phyloP scores from a whole-genome alignment of 2,329 filamentous ascomycete genomes.

The Simplicillium sp. region DNA sequence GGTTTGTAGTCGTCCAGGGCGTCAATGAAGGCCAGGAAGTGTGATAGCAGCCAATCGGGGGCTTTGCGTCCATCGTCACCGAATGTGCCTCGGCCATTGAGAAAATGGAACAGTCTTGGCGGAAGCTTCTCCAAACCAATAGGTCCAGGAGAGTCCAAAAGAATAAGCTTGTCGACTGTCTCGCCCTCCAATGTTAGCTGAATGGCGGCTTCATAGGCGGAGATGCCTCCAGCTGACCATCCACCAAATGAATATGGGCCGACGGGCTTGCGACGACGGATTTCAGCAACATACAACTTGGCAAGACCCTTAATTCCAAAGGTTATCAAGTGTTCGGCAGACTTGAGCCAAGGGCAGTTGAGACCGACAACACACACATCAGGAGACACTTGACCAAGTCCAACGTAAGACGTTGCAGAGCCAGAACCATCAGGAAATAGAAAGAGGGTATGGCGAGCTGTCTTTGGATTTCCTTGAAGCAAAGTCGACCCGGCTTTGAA shows the following conservation, averaged over 20 bases:
- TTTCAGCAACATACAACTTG: slow-evolving; percentile 45
- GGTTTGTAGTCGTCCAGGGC: slow-evolving; percentile 53
- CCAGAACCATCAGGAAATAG: slow-evolving; percentile 20
- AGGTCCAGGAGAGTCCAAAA: slow-evolving; percentile 57
- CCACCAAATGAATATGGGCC: slow-evolving; percentile 61
- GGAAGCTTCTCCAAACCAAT: slow-evolving; percentile 59
- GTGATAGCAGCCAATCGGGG: slow-evolving; percentile 61
- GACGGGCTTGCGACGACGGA: slow-evolving; percentile 58
- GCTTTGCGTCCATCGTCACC: slow-evolving; percentile 32
- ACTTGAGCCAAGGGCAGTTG: slow-evolving; percentile 35
- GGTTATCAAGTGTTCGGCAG: too few relatives aligned
- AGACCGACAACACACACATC: slow-evolving; percentile 2
- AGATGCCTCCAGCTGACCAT: slow-evolving; percentile 68
- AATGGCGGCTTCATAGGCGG: slow-evolving; percentile 56
- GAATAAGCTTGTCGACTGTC: slow-evolving; percentile 46
- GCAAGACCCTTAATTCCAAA: slow-evolving; percentile 24
- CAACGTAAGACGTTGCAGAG: slow-evolving; percentile 16
- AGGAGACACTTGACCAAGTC: slow-evolving; percentile 1
- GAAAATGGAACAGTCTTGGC: slow-evolving; percentile 53
- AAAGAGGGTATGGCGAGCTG: slow-evolving; percentile 8
- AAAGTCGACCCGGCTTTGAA: too few relatives aligned
- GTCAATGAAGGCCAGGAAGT: slow-evolving; percentile 60
- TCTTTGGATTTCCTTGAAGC: too few relatives aligned
- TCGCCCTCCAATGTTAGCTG: slow-evolving; percentile 49
- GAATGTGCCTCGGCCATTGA: slow-evolving; percentile 60